Evolutionary conservation across 192 early-diverging fungal genomes (phyloP).

Genomic region (Rhizophagus clarus): DNA sequence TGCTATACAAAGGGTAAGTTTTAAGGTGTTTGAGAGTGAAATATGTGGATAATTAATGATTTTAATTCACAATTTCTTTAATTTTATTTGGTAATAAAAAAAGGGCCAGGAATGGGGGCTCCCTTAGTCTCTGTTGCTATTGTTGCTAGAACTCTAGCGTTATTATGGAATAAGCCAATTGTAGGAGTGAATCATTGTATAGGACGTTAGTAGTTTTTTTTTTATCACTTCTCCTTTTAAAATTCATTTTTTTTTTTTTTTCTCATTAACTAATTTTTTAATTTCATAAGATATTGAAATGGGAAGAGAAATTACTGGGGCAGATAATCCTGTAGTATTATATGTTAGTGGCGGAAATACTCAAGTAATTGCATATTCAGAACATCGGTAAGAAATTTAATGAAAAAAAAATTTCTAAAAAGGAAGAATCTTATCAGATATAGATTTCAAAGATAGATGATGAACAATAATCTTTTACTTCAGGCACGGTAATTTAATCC

Average conservation of each 20-base stretch:
- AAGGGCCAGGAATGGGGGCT: constrained; percentile 98
- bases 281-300: constrained; percentile 86
- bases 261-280: neutral
- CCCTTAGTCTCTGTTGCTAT: constrained; percentile 88
- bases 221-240: neutral
- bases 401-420: no score
- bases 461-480: no score
- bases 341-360: constrained; percentile 99
- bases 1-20: constrained; percentile 88
- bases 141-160: constrained; percentile 88
- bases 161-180: constrained; percentile 90
- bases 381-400: constrained; percentile 58
- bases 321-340: constrained; percentile 90
- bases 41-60: neutral
- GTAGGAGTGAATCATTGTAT: constrained; percentile 98
- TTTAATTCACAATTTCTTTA: neutral
- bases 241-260: neutral
- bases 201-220: constrained; percentile 62
- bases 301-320: constrained; percentile 95
- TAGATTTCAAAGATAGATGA: no score
- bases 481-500: no score
- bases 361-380: constrained; percentile 97
- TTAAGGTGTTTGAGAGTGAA: neutral
- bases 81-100: constrained; percentile 1
- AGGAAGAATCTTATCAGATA: neutral